Conservation (phyloP, 768 basidiomycete species). For the Mycena polygramma region DNA sequence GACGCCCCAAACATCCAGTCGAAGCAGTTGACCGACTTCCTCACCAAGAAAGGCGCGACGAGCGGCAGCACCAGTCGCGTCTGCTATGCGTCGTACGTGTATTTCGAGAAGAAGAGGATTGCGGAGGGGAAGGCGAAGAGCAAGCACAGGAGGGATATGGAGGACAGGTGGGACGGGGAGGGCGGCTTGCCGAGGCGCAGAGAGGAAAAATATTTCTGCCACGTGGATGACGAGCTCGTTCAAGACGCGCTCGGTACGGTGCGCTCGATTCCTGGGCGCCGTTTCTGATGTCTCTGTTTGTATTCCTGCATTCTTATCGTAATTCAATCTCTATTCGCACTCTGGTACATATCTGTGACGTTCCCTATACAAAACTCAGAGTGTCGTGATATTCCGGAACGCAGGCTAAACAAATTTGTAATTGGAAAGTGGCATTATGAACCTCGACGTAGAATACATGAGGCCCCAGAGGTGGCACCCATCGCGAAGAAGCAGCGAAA, state of each 20-base stretch:
- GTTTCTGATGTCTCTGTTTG: too few relatives aligned
- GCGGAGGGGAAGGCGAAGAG: slow-evolving; percentile 34
- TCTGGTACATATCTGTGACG: too few relatives aligned
- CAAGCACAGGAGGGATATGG: slow-evolving; percentile 35
- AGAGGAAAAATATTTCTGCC: slow-evolving; percentile 18
- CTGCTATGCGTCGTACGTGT: slow-evolving; percentile 36
- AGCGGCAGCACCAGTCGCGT: slow-evolving; percentile 36
- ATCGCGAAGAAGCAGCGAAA: too few relatives aligned
- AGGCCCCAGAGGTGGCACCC: too few relatives aligned
- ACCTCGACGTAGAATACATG: too few relatives aligned
- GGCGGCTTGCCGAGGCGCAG: slow-evolving; percentile 37
- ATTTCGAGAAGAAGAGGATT: slow-evolving; percentile 37
- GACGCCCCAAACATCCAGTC: slow-evolving; percentile 38
- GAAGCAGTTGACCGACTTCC: slow-evolving; percentile 35
- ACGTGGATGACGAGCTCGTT: slow-evolving; percentile 4
- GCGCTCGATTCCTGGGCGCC: slow-evolving; percentile 3
- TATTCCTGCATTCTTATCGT: too few relatives aligned
- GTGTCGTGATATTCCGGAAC: too few relatives aligned
- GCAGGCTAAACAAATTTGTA: too few relatives aligned
- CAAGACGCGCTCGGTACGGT: slow-evolving; percentile 26
- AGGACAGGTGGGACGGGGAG: slow-evolving; percentile 37
- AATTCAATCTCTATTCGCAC: too few relatives aligned
- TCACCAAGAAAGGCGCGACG: slow-evolving; percentile 34
- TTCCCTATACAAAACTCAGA: too few relatives aligned
- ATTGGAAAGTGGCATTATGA: too few relatives aligned